phyloP scores from a whole-genome alignment of 106 monocot genomes.

The Allium cepa region DNA sequence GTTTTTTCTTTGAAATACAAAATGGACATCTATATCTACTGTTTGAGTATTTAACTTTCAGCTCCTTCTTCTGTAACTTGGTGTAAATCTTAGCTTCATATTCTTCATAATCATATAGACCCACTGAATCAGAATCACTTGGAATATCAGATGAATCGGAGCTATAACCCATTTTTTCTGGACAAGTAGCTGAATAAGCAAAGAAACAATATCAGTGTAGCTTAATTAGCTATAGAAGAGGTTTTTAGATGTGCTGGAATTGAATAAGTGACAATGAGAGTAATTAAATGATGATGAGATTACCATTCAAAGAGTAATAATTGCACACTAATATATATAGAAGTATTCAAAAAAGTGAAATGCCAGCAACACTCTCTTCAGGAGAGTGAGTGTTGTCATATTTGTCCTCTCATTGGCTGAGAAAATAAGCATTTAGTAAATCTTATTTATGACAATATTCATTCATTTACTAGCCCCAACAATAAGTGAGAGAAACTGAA shows the following conservation, averaged over 20 bases:
- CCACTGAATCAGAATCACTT: conserved; percentile 23
- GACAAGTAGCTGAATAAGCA: background rate
- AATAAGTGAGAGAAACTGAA: no score
- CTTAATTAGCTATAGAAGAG: background rate
- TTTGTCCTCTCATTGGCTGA: no score
- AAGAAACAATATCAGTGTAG: background rate
- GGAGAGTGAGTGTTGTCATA: no score
- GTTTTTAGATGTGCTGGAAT: background rate
- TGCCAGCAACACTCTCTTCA: no score
- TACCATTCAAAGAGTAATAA: no score
- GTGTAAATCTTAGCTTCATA: conserved; percentile 17
- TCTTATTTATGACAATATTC: no score
- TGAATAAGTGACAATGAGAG: no score
- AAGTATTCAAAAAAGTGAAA: no score
- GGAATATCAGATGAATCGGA: conserved; percentile 10
- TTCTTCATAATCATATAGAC: conserved; percentile 9
- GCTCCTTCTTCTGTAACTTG: conserved; percentile 8
- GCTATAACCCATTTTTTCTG: conserved; percentile 11
- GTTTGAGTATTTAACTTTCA: conserved; percentile 10
- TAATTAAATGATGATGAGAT: no score
- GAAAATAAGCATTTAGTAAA: no score
- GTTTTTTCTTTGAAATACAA: conserved; percentile 45
- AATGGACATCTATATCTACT: conserved; percentile 52
- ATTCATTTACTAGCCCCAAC: no score
- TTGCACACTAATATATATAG: no score